Conservation (phyloP, 352 stramenopile species). For the Globisporangium cylindrosporum region DNA sequence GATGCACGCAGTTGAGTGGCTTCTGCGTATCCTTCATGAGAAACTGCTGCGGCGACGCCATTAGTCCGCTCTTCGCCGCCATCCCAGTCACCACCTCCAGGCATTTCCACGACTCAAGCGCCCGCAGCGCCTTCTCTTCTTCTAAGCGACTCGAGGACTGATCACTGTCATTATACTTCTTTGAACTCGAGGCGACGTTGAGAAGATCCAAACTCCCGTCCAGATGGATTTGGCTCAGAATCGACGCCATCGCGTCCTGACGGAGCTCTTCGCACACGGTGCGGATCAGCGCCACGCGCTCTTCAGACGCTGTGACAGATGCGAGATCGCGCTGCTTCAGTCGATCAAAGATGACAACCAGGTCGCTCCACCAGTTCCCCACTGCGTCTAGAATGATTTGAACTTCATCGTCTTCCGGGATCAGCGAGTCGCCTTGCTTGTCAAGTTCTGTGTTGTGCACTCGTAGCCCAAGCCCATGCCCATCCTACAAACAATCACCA, state of each 20-base stretch:
- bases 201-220: conserved; percentile 32
- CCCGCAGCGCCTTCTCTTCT: conserved; percentile 35
- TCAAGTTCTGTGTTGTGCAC: conserved; percentile 7
- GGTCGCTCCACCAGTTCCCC: conserved; percentile 75
- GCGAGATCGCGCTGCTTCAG: conserved; percentile 30
- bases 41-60: conserved; percentile 46
- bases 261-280: conserved; percentile 43
- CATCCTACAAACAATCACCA: not conserved
- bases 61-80: conserved; percentile 23
- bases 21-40: conserved; percentile 32
- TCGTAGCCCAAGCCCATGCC: conserved; percentile 13
- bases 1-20: conserved; percentile 43
- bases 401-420: conserved; percentile 20
- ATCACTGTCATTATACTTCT: not conserved
- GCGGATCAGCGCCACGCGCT: conserved; percentile 39
- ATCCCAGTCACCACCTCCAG: conserved; percentile 50
- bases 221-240: conserved; percentile 42
- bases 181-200: not conserved
- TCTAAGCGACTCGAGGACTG: not conserved
- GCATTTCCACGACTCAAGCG: conserved; percentile 66
- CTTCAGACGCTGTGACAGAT: conserved; percentile 16
- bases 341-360: conserved; percentile 36
- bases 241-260: conserved; percentile 20
- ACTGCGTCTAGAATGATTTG: conserved; percentile 34
- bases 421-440: not conserved